These are phyloP conservation scores for Xylaria sp. DNA, from an alignment of 2,329 filamentous ascomycete genomes.

Conservation along the genomic window DNA sequence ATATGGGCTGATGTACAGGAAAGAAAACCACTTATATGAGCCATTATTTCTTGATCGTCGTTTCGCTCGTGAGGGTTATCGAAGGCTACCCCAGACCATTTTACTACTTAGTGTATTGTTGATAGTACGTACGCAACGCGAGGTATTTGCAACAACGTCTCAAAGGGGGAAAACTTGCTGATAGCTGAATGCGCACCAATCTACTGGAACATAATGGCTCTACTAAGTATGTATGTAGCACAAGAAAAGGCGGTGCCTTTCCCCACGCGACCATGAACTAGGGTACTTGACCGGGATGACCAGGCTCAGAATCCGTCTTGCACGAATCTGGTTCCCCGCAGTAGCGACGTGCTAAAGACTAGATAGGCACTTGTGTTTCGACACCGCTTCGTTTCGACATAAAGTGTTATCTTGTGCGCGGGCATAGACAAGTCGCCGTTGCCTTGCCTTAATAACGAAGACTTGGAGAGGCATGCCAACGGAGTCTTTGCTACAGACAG, in stretches of 20 bases:
- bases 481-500: neutral
- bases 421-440: neutral
- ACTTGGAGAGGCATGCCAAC: neutral
- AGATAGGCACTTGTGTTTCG: neutral
- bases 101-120: neutral
- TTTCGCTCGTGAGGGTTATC: neutral
- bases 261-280: constrained; percentile 4
- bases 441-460: neutral
- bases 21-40: neutral
- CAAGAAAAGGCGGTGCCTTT: constrained; percentile 10
- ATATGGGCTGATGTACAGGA: neutral
- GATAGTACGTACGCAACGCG: neutral
- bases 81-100: neutral
- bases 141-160: neutral
- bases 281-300: neutral
- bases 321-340: constrained; percentile 12
- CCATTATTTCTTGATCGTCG: neutral
- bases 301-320: constrained; percentile 8
- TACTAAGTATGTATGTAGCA: neutral
- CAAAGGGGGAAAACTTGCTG: constrained; percentile 3
- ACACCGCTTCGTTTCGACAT: neutral
- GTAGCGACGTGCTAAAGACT: neutral
- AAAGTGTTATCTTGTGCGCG: neutral
- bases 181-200: constrained; percentile 18
- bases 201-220: constrained; percentile 2